phyloP scores from a whole-genome alignment of 306 rosid species.

The Cicer judaicum region DNA sequence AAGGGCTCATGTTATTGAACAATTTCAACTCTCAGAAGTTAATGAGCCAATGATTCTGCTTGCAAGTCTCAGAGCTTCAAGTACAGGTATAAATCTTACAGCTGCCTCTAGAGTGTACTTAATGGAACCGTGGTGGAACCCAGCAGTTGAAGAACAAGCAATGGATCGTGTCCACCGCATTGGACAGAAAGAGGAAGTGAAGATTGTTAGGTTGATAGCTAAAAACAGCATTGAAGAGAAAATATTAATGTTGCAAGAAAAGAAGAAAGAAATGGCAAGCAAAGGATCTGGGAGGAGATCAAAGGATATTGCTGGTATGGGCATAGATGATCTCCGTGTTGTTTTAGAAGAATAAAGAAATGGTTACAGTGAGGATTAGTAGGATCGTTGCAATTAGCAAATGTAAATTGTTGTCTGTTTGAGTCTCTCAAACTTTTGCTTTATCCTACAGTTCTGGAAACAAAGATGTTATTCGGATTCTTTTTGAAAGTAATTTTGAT shows the following conservation, averaged over 20 bases:
- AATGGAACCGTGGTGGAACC: constrained; percentile 97
- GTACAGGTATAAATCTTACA: constrained; percentile 79
- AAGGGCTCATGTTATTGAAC: constrained; percentile 62
- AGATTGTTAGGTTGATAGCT: constrained; percentile 72
- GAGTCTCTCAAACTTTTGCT: constrained; percentile 12
- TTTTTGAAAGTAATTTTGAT: neutral
- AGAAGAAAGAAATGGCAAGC: constrained; percentile 57
- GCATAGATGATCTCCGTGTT: constrained; percentile 54
- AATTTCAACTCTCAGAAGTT: constrained; percentile 52
- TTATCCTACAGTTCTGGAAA: neutral
- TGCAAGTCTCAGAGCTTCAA: constrained; percentile 81
- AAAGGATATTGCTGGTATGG: constrained; percentile 49
- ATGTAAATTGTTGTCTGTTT: constrained; percentile 10
- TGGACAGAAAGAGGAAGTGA: constrained; percentile 79
- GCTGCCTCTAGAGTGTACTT: constrained; percentile 79
- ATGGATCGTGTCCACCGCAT: constrained; percentile 87
- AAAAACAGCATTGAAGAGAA: constrained; percentile 72
- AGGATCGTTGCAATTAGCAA: neutral
- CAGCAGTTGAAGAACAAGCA: constrained; percentile 88
- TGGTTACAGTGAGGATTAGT: neutral
- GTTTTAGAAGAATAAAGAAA: constrained; percentile 50
- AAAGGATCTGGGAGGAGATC: constrained; percentile 49
- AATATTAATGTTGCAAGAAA: constrained; percentile 67
- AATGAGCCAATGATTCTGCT: constrained; percentile 64
- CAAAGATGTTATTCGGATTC: neutral